Evolutionary conservation across 2,329 filamentous ascomycete species (phyloP), one percentile per base, ranked within the genome.

Genomic region (Colletotrichum tofieldiae): DNA sequence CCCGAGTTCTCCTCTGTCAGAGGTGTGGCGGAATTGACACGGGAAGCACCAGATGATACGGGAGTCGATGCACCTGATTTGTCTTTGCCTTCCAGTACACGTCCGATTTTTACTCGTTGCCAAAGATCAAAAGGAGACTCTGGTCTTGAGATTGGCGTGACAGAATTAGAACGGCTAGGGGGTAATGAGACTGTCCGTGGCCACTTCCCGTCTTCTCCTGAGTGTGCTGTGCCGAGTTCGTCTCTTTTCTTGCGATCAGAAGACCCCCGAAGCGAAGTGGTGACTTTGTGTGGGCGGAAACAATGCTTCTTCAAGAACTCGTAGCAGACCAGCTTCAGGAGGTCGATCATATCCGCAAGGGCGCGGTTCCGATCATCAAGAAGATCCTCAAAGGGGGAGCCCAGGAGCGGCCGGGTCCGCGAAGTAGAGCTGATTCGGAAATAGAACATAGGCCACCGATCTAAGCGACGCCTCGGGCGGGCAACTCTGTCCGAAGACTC

Each of bases 371-470:
- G 83, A 16, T 87, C 84, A 64, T 87, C 83, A 1, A 89, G 78
- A 16, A 86, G 29, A 2, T 79, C 75, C 26, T 82, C 79, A 6
- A 78, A 51, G 20, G 72, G 66, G 9, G 54, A 51, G 11, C 61
- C 18, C 7, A 51, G 14, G 2, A 37, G 26, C 26, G 70, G 43
- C 12, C 47, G 29, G 7, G 23, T n/a, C 32, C 20, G 26, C 11
- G 70, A 65, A 5, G 66, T 49, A 20, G 65, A 60, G 32, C 86
- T 82, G 45, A 98, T 88, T 37, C 90, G 90, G n/a, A 98, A 82
- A 76, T 92, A 93, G 77, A 98, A 98, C 91, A 96, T 96, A 0
- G 96, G 95, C 91, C 94, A 96, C 62, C 90, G 89, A 77, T 98
- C 94, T 12, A 95, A 84, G 0, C 91, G 87, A 78, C 94, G 96